Evolutionary conservation across 371 early-diverging fungal genomes (phyloP).

Genomic region (Sporodiniella umbellata): DNA sequence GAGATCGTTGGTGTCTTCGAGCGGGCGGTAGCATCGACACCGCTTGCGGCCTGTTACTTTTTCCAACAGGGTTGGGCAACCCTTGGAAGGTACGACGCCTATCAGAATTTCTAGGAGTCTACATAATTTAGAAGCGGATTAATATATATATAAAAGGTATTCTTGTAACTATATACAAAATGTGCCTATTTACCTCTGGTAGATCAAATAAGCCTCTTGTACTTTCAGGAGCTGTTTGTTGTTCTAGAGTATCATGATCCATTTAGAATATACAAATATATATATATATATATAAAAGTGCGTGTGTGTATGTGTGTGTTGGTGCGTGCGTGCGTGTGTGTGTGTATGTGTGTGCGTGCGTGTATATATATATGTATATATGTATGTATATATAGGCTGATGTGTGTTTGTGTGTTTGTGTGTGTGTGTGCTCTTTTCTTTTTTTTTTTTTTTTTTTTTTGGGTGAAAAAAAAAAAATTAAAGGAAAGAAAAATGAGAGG

Average conservation of each 20-base stretch:
- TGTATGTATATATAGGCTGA: no score
- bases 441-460: no score
- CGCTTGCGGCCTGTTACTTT: slow-evolving; percentile 12
- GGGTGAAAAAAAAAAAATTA: no score
- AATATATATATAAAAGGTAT: not conserved
- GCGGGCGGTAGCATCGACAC: slow-evolving; percentile 20
- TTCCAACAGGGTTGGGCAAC: not conserved
- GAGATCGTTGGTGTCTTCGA: slow-evolving; percentile 37
- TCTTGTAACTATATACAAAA: no score
- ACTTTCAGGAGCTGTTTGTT: slow-evolving; percentile 54
- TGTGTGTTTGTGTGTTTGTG: no score
- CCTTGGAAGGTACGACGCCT: slow-evolving; percentile 35
- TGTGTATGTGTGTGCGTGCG: no score
- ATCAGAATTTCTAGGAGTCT: slow-evolving; percentile 13
- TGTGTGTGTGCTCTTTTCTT: no score
- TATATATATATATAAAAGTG: no score
- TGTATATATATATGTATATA: no score
- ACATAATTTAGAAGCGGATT: not conserved
- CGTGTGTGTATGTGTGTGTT: no score
- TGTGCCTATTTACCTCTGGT: slow-evolving; percentile 13
- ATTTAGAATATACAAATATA: slow-evolving; percentile 30
- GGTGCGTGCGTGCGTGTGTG: no score
- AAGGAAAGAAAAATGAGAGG: slow-evolving; percentile 7
- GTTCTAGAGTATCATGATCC: slow-evolving; percentile 41
- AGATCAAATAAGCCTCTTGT: slow-evolving; percentile 51